Evolutionary conservation across 768 basidiomycete species (phyloP), one percentile per base, ranked within the genome.

Genomic region (Trichaptum fuscoviolaceum): DNA sequence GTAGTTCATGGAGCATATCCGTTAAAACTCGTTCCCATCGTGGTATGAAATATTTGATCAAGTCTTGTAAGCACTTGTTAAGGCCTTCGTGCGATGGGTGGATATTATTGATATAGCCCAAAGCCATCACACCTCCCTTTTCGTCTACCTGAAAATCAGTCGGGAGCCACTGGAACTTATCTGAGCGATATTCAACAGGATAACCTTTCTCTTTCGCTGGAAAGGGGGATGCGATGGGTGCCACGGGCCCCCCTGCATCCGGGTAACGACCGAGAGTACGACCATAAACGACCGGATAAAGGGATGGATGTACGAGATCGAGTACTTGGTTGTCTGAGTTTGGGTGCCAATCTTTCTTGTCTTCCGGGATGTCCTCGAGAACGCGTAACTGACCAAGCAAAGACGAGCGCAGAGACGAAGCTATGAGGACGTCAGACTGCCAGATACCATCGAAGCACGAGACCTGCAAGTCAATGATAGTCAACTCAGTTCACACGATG

Each of bases 111-210:
- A 71, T 71, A 62, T 72, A 70, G 12, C 57, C 42, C 12, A 52
- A 20, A 15, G 42, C 42, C 42, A 15, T 12, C 10, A 52, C 42
- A 20, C 15, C 42, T 2, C 74, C 74, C n/a, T 67, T 60, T 12
- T 65, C 35, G 9, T 71, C 64, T 26, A 77, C 66, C 12, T 25
- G 36, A 62, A 76, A 75, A 58, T 75, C 75, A 9, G 83, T 77
- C 20, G 84, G 84, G 20, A 86, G 74, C 52, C 79, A 74, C 7
- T 80, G 73, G 67, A 79, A 82, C 7, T 52, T 52, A 12, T 52
- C 10, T 4, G 42, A 52, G 42, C 12, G 15, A 52, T 52, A 52
- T 2, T 52, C 42, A 12, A 12, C 10, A 52, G 10, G 2, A 30
- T 30, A 30, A 30, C 30, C 4, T 3, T 12, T 20, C 30, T 30